phyloP scores from a whole-genome alignment of 768 basidiomycete genomes.

The Russula dissimulans region DNA sequence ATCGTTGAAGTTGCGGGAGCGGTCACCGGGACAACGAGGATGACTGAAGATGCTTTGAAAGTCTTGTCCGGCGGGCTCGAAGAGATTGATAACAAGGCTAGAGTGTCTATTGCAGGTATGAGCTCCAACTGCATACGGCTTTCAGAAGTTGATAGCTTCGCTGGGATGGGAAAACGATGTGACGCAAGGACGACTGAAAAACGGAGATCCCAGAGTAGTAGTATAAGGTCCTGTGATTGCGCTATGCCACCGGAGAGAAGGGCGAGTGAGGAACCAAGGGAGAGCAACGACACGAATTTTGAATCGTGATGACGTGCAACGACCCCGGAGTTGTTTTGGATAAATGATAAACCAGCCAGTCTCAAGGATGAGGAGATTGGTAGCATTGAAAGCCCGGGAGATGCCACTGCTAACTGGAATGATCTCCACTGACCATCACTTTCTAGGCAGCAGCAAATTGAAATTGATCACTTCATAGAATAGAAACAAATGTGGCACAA shows the following conservation, averaged over 20 bases:
- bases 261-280: conserved; percentile 49
- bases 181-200: conserved; percentile 56
- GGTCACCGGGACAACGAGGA: conserved; percentile 51
- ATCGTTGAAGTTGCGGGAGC: conserved; percentile 51
- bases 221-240: conserved; percentile 35
- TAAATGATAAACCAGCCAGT: conserved; percentile 13
- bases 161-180: conserved; percentile 42
- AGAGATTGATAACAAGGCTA: conserved; percentile 45
- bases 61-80: conserved; percentile 22
- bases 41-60: conserved; percentile 34
- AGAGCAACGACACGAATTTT: conserved; percentile 32
- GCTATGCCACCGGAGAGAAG: conserved; percentile 41
- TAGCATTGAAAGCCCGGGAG: not conserved
- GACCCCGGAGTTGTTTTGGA: not conserved
- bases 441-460: conserved; percentile 26
- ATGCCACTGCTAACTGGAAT: conserved; percentile 23
- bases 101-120: conserved; percentile 31
- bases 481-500: not conserved
- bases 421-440: conserved; percentile 36
- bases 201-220: conserved; percentile 63
- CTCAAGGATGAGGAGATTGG: not conserved
- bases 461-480: not conserved
- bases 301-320: not conserved
- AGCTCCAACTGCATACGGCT: conserved; percentile 28
- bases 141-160: conserved; percentile 29